Base-by-base conservation (phyloP, 768 basidiomycete species). In the Suillus discolor region DNA sequence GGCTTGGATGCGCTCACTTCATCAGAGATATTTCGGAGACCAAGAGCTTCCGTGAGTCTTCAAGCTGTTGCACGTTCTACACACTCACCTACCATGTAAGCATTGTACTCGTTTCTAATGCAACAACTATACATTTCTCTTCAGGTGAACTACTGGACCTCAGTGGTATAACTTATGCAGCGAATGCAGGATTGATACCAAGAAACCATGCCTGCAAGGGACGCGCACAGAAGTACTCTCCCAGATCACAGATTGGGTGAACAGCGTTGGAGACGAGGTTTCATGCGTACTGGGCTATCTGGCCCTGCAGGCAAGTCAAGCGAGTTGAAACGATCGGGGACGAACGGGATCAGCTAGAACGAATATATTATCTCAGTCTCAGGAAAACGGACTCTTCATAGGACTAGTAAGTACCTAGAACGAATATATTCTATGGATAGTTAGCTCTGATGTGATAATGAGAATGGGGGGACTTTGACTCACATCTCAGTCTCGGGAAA, bases 231-330 rank as follows among this genome's bases (percentile, higher is more conserved):
- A 62, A 13, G 67, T 77, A 13, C 63, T 76, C 36, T 67, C 72
- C 18, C 68, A 70, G 20, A 73, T 78, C 38, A 62, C 53, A n/a
- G 44, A 66, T 16, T 78, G 76, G 76, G 57, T 66, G 16, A 64
- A 69, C 54, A 51, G 68, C 47, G n/a, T n/a, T n/a, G n/a, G n/a
- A n/a, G n/a, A n/a, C n/a, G n/a, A n/a, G n/a, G n/a, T n/a, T n/a
- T n/a, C n/a, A n/a, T n/a, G n/a, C n/a, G n/a, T n/a, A n/a, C n/a
- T n/a, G n/a, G n/a, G n/a, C n/a, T n/a, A n/a, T n/a, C n/a, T n/a
- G n/a, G n/a, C n/a, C n/a, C n/a, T n/a, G n/a, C n/a, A n/a, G n/a
- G n/a, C n/a, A n/a, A n/a, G n/a, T n/a, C n/a, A n/a, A n/a, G n/a
- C n/a, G n/a, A n/a, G n/a, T n/a, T n/a, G n/a, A n/a, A n/a, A n/a